Evolutionary conservation across 345 rosid species (phyloP), one percentile per base, ranked within the genome.

Genomic region (Noccaea bulbosa): DNA sequence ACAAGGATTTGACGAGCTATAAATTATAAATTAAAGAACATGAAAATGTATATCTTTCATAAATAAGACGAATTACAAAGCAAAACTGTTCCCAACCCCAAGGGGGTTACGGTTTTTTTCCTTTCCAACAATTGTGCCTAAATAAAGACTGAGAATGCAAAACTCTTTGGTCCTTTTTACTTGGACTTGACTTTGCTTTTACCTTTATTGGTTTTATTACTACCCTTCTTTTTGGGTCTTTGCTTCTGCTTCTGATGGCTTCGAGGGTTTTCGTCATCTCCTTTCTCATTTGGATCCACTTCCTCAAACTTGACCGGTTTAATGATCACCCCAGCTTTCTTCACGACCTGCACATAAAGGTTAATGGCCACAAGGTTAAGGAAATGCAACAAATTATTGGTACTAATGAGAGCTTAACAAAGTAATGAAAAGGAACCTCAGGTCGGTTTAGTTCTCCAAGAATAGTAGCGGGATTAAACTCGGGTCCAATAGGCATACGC

Each of bases 401-500:
- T 32, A 7, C 16, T 4, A 39, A 16, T 51, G 35, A 52, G 59
- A 53, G 63, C 37, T 40, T 46, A 2, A 45, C 14, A 32, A 56
- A 65, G 62, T 33, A 49, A 65, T 45, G 35, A 34, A 71, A 51
- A 41, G 14, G 9, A 14, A 94, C 96, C 62, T 89, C 93, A 0
- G 99, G 97, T 3, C 88, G 88, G 77, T 70, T 89, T 58, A 91
- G 86, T 53, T 85, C 90, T 80, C 85, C 86, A 38, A 85, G 46
- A 47, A 84, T 65, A 17, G 90, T 86, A 5, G 86, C 87, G 4
- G 97, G 99, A 75, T 94, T 88, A 68, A 78, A 91, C 68, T 94
- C 99, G 2, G 97, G 96, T 30, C 99, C 99, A 30, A 91, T 70
- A 11, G 97, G 99, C 84, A 87, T 82, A n/a, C 97, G 95, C 69